Conservation (phyloP, 768 basidiomycete genomes). For the Amanita subjunquillea region DNA sequence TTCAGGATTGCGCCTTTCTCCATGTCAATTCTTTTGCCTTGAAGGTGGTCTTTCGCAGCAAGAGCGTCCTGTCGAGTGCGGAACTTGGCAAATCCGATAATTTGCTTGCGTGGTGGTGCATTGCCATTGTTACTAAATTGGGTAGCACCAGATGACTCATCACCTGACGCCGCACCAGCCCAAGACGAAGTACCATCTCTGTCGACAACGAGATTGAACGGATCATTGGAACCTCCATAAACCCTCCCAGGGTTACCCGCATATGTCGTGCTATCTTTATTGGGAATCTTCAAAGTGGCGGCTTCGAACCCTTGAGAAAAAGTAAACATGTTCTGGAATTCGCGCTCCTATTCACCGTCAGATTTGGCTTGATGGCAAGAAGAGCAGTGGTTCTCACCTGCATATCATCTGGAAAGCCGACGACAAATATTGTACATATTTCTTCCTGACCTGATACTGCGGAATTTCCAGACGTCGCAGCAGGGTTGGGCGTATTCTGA, state of each 20-base stretch:
- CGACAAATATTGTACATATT: conserved; percentile 95
- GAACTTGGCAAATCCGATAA: conserved; percentile 98
- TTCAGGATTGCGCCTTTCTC: conserved; percentile 91
- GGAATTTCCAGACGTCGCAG: conserved; percentile 15
- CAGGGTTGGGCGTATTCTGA: conserved; percentile 16
- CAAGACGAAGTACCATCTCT: conserved; percentile 66
- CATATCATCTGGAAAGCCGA: conserved; percentile 99
- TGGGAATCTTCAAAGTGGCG: conserved; percentile 94
- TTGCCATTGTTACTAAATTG: conserved; percentile 17
- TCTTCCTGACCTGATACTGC: conserved; percentile 52
- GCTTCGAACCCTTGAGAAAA: conserved; percentile 95
- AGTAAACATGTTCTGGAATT: conserved; percentile 99
- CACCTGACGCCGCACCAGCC: conserved; percentile 29
- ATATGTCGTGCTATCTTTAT: conserved; percentile 79
- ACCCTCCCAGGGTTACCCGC: conserved; percentile 29
- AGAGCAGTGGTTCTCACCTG: conserved; percentile 45
- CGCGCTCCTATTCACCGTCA: conserved; percentile 67
- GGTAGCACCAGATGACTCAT: conserved; percentile 21
- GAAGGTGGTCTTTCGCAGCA: conserved; percentile 77
- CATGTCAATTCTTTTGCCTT: conserved; percentile 84
- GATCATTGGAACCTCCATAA: conserved; percentile 57
- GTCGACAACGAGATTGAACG: conserved; percentile 72
- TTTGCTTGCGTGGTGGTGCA: conserved; percentile 78
- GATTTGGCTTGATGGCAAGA: conserved; percentile 4
- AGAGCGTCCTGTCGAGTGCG: conserved; percentile 79